These are phyloP conservation scores for Solanum pimpinellifolium DNA, from an alignment of 257 asterid species.

Conservation along the genomic window DNA sequence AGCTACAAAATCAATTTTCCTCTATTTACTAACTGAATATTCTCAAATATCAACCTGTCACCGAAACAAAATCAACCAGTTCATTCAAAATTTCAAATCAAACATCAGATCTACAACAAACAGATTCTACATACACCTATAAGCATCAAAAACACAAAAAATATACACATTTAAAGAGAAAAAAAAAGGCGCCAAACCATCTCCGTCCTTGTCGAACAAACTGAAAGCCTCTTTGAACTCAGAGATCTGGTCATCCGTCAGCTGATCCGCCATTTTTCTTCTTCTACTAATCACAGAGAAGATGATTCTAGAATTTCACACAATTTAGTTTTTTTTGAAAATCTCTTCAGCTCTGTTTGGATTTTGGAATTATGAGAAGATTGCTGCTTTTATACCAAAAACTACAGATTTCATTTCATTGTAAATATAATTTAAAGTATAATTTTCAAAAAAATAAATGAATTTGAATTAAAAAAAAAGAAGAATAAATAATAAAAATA, in stretches of 20 bases:
- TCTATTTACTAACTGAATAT: neutral
- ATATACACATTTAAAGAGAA: neutral
- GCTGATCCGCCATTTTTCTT: constrained; percentile 39
- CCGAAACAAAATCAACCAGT: neutral
- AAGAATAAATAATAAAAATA: neutral
- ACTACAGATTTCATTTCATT: neutral
- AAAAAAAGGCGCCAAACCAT: constrained; percentile 20
- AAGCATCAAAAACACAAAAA: neutral
- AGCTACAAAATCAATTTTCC: neutral
- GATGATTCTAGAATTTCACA: neutral
- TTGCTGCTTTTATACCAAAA: neutral
- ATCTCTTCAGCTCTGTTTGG: neutral
- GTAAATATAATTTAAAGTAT: neutral
- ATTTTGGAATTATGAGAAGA: neutral
- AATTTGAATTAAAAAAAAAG: neutral
- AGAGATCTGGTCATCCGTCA: constrained; percentile 48
- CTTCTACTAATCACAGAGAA: neutral
- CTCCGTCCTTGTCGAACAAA: constrained; percentile 49
- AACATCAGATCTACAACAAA: neutral
- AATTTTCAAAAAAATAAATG: neutral
- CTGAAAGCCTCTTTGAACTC: constrained; percentile 54
- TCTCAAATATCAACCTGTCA: neutral
- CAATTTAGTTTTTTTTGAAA: neutral
- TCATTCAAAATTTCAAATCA: neutral
- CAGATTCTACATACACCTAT: neutral